A percentile compares a stretch with the other conserved stretches of the same genome.
Conservation (phyloP, 495 filamentous ascomycete genomes). For the Aspergillus avenaceus region DNA sequence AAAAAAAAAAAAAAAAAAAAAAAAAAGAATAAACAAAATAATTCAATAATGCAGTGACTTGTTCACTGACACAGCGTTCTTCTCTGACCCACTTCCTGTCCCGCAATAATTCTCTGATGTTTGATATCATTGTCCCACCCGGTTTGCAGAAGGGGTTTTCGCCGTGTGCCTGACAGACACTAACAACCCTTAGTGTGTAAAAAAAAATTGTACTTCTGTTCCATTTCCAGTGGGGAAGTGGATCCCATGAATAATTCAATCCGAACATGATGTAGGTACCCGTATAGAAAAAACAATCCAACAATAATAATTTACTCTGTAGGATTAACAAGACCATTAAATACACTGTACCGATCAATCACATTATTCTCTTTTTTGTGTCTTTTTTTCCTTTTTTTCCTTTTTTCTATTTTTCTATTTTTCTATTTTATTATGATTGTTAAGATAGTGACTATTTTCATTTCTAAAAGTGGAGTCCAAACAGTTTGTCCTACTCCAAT, state of each 20-base stretch:
- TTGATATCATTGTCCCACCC: background rate
- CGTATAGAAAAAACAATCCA: background rate
- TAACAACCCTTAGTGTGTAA: background rate
- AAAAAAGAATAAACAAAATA: background rate
- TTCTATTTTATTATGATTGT: background rate
- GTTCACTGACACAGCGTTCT: background rate
- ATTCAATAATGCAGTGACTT: background rate
- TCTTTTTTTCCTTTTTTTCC: background rate
- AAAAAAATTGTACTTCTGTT: background rate
- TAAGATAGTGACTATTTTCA: too few species aligned
- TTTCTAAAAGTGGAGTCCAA: too few species aligned
- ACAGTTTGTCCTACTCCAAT: too few species aligned
- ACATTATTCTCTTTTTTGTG: background rate
- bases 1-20: background rate
- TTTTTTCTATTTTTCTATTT: background rate
- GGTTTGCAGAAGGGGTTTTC: background rate
- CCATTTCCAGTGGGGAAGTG: background rate
- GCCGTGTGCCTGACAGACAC: background rate
- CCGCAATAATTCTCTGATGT: background rate
- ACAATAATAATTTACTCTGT: too few species aligned
- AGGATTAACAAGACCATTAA: too few species aligned
- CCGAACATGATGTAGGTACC: background rate
- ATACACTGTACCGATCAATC: too few species aligned
- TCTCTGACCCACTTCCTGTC: background rate
- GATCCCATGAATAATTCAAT: background rate